phyloP scores from a whole-genome alignment of 805 yeast species.

The Maudiozyma barnettii region DNA sequence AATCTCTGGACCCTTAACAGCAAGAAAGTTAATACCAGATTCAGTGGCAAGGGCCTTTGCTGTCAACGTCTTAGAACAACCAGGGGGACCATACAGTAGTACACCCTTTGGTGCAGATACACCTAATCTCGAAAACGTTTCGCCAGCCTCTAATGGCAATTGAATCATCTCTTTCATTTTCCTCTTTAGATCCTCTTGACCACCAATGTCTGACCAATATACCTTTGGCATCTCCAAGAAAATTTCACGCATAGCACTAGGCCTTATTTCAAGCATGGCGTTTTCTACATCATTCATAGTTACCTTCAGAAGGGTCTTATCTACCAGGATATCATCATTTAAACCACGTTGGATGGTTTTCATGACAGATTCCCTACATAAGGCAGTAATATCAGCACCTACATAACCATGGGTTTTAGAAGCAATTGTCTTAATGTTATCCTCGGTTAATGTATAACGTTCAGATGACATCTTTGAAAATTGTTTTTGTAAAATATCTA shows the following conservation, averaged over 20 bases:
- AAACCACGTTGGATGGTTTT: slow-evolving; percentile 62
- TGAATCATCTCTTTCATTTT: slow-evolving; percentile 86
- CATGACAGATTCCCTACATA: slow-evolving; percentile 83
- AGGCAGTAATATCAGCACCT: slow-evolving; percentile 88
- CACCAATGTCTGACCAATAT: slow-evolving; percentile 91
- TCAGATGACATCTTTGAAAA: slow-evolving; percentile 36
- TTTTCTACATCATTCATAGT: slow-evolving; percentile 48
- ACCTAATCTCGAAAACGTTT: slow-evolving; percentile 67
- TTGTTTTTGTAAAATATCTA: slow-evolving; percentile 59
- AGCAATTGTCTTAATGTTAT: slow-evolving; percentile 55
- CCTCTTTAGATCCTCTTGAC: slow-evolving; percentile 74
- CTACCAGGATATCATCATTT: slow-evolving; percentile 11
- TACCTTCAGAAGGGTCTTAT: slow-evolving; percentile 37
- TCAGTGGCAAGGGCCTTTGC: slow-evolving; percentile 95
- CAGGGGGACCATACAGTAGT: slow-evolving; percentile 93
- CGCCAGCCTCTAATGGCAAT: slow-evolving; percentile 76
- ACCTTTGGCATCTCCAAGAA: slow-evolving; percentile 91
- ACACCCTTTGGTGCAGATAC: slow-evolving; percentile 90
- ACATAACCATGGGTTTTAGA: slow-evolving; percentile 90
- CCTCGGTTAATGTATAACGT: slow-evolving; percentile 43
- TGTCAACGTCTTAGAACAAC: slow-evolving; percentile 90
- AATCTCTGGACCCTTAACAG: slow-evolving; percentile 95
- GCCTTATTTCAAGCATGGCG: slow-evolving; percentile 74
- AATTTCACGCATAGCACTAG: slow-evolving; percentile 95
- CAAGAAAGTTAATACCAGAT: slow-evolving; percentile 84